Evolutionary conservation across 257 asterid species (phyloP), one percentile per base, ranked within the genome.

Genomic region (Salvia hispanica): DNA sequence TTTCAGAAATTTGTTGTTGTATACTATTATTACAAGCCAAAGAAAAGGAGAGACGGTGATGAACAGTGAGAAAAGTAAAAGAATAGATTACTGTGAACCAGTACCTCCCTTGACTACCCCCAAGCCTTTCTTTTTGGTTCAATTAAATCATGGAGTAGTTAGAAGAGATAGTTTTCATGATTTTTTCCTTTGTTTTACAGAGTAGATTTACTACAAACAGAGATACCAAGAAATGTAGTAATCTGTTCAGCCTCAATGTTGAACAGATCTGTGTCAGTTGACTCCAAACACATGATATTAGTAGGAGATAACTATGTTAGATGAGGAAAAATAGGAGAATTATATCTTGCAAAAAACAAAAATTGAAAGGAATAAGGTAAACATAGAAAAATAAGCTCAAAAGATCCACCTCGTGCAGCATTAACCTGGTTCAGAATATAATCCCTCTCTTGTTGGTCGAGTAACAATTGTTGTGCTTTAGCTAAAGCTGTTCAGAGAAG

Each of bases 371-470:
- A 18, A 10, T 14, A 5, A 50, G 46, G 14, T 60, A 62, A 39
- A 15, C 13, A 48, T 16, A 25, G 52, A 50, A 7, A 33, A 39
- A 16, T 50, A 67, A 62, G 72, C 43, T 54, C 37, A 37, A 65
- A 25, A 51, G 69, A 66, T 74, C 28, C 62, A 94, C 99, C 97
- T 91, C 87, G 88, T 72, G 99, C 99, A 39, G 95, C 85, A 72
- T 69, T 78, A 56, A 94, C 89, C 84, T 94, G 99, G 87, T 78
- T 94, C 79, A 91, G 74, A 79, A 94, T 67, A 82, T 90, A 94
- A 4, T 88, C 96, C 79, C 99, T 91, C 84, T 94, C 99, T 78
- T 86, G 89, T 16, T 87, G 87, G 73, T 94, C 97, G 58, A 86
- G 90, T 59, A 94, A 71, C 75, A 88, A 13, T 76, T 94, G 95